These are phyloP conservation scores for Nicotiana tabacum DNA, from an alignment of 257 asterid genomes.

Conservation along the genomic window DNA sequence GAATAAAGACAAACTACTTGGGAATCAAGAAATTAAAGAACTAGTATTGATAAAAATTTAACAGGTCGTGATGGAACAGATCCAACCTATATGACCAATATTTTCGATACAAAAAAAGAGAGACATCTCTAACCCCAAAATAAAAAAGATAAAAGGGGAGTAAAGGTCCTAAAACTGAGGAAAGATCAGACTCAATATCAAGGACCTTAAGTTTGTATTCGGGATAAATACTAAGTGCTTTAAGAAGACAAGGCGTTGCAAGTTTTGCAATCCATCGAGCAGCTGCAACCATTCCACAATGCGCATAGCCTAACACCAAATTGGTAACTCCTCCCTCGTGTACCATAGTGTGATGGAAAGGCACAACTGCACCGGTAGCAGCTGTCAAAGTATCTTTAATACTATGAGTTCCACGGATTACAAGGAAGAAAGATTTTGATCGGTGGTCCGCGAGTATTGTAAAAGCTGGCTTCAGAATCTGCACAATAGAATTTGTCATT, in stretches of 20 bases:
- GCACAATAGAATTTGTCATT: conserved; percentile 25
- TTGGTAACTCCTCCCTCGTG: conserved; percentile 87
- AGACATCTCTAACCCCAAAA: not conserved
- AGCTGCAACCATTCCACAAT: conserved; percentile 99
- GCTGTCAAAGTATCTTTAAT: conserved; percentile 96
- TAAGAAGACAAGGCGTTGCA: conserved; percentile 70
- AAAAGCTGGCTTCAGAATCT: conserved; percentile 96
- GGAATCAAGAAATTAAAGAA: not conserved
- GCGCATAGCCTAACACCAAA: conserved; percentile 94
- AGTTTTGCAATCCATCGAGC: conserved; percentile 99
- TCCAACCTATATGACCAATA: not conserved
- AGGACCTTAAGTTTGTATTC: conserved; percentile 80
- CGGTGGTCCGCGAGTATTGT: conserved; percentile 74
- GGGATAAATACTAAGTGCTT: conserved; percentile 55
- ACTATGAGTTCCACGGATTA: conserved; percentile 98
- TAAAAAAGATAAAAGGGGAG: not conserved
- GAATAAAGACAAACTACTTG: not conserved
- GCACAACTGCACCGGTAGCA: conserved; percentile 97
- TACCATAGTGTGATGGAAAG: conserved; percentile 92
- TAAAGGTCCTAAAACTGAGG: not conserved
- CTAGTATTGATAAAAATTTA: not conserved
- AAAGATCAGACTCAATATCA: not conserved
- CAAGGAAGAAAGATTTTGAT: conserved; percentile 51
- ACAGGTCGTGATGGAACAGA: not conserved
- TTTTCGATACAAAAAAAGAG: not conserved